A percentile compares a stretch with the other conserved stretches of the same genome.
Evolutionary conservation across 2,329 filamentous ascomycete species (phyloP).

Genomic region (Nannizziopsis arthrosporioides): DNA sequence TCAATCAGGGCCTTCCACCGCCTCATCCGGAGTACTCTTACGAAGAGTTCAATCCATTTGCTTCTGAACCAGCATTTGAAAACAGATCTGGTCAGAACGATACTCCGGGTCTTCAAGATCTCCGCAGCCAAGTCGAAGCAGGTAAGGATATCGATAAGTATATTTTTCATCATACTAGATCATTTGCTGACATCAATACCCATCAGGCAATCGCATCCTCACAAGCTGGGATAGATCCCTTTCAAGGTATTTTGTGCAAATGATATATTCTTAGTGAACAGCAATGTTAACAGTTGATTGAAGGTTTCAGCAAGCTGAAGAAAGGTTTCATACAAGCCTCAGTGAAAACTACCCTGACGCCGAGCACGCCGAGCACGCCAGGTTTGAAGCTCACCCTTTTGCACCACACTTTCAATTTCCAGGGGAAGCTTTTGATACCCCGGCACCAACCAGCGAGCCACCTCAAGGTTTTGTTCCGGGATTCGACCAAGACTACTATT

Average conservation of each 20-base stretch:
- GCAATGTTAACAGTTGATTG: too few relatives aligned
- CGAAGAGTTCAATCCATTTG: constrained; percentile 6
- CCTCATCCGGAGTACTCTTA: constrained; percentile 6
- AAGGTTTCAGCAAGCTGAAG: too few relatives aligned
- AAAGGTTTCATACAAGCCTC: too few relatives aligned
- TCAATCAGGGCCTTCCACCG: not conserved
- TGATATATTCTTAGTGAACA: too few relatives aligned
- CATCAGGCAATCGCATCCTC: not conserved
- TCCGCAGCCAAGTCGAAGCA: not conserved
- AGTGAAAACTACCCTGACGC: too few relatives aligned
- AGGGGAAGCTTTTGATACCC: too few relatives aligned
- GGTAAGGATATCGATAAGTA: not conserved
- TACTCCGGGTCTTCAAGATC: not conserved
- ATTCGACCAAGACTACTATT: not conserved
- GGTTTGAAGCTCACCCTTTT: too few relatives aligned
- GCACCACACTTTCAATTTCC: too few relatives aligned
- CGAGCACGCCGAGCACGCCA: too few relatives aligned
- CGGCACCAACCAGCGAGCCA: too few relatives aligned
- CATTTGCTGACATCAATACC: not conserved
- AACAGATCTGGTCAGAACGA: not conserved
- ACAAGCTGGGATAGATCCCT: not conserved
- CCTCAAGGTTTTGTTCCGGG: not conserved
- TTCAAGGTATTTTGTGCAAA: constrained; percentile 2
- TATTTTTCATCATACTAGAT: not conserved
- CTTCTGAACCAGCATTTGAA: not conserved